Base-by-base conservation (phyloP, 164 flowering plant species). In the Malania oleifera region DNA sequence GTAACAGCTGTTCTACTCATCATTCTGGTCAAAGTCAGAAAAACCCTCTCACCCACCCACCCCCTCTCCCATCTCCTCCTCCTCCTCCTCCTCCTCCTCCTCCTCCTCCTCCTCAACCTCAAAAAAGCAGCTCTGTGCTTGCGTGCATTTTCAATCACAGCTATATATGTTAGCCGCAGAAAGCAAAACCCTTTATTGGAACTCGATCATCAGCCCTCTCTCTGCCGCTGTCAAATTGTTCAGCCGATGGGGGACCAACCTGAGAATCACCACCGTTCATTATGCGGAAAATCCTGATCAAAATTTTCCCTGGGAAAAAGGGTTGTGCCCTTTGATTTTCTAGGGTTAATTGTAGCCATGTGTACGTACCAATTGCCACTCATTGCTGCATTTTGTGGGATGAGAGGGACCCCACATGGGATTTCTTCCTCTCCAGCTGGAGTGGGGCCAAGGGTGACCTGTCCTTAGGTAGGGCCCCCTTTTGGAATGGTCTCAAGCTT, bases 131-230 rank as follows among this genome's bases (percentile, higher is more conserved):
- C 31, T 61, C 37, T 31, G 4, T 10, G 17, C 17, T 61, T 40
- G n/a, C 54, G 14, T 25, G 8, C 48, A 53, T 46, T 23, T n/a
- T 57, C 63, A 67, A 60, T 56, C 64, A 39, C 61, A 59, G 34
- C 19, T 4, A 17, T n/a, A n/a, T n/a, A n/a, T n/a, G n/a, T n/a
- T n/a, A n/a, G n/a, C n/a, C n/a, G n/a, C 52, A 25, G 45, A 47
- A 69, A 57, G 62, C 59, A 66, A 47, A 66, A 8, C 41, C 50
- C 73, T 72, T 68, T 61, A 64, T 65, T 68, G 71, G 70, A 56
- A 72, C 64, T 68, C 71, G 40, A 40, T 63, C 54, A 55, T 45
- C 23, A 24, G 17, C 18, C 23, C 27, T 37, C 31, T 27, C 37
- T 19, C 28, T 14, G 7, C 22, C 20, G 26, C 35, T 34, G 14